Evolutionary conservation across 2,329 filamentous ascomycete species (phyloP), one percentile per base, ranked within the genome.

Genomic region (Tolypocladium cylindrosporum): DNA sequence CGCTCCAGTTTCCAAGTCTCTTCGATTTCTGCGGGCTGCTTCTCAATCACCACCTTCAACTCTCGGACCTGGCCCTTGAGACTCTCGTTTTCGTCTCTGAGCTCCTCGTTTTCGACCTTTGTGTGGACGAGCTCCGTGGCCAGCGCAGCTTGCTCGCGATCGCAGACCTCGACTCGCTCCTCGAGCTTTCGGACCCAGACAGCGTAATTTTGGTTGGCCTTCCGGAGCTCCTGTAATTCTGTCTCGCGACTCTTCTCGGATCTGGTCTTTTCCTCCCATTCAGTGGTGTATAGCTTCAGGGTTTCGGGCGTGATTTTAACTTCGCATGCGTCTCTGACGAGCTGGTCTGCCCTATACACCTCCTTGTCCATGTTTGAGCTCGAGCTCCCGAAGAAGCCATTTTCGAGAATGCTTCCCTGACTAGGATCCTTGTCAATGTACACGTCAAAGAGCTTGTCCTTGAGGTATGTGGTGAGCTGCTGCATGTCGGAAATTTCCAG

Each of bases 391-490:
- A 99, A 99, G 79, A 99, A 99, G 16, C 94, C 94, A 50, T 91
- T 96, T 72, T 99, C 94, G 1, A 97, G 83, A 54, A 99, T 88
- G 19, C 91, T 96, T 55, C 87, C 91, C n/a, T 91, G 87, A 3
- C 91, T 96, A 0, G 94, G 94, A 9, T 91, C 84, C 65, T 91
- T 89, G 73, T 99, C 94, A 62, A 99, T 97, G 72, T 99, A 99
- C 43, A 91, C 91, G 68, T 99, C 94, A 63, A 99, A 99, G 0
- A 99, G 69, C 64, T 89, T 89, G 72, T 99, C 94, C 70, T 97
- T 96, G 34, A 99, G 79, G 74, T 95, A 97, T 4, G 83, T 89
- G 0, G 91, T 96, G 54, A 99, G 80, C 48, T 89, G 85, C 54
- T 86, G 81, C 91, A 99, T 97, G 68, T 97, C 94, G 48, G 89